Evolutionary conservation across 2,329 filamentous ascomycete species (phyloP).

Genomic region (Endoconidiophora polonica): DNA sequence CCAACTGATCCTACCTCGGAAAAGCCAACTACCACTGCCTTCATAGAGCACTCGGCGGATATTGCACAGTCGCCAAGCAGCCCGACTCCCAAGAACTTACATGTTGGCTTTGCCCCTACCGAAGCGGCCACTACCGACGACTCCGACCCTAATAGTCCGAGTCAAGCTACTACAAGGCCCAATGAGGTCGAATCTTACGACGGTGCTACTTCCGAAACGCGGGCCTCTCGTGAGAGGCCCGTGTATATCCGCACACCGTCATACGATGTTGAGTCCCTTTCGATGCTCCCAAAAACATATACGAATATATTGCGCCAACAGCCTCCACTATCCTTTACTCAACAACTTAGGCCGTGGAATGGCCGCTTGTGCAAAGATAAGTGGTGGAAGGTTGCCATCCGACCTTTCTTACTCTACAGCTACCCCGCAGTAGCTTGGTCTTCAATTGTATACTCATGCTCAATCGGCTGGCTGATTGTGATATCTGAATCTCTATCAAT

Average conservation of each 20-base stretch:
- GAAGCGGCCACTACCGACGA: slow-evolving; percentile 4
- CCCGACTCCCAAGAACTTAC: slow-evolving; percentile 17
- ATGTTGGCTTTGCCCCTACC: slow-evolving; percentile 20
- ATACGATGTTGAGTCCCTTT: slow-evolving; percentile 10
- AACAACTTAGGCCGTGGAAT: slow-evolving; percentile 61
- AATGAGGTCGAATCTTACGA: background rate
- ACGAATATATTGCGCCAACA: slow-evolving; percentile 51
- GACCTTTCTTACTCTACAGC: slow-evolving; percentile 72
- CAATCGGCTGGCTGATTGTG: slow-evolving; percentile 82
- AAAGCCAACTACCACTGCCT: background rate
- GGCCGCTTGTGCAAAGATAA: slow-evolving; percentile 62
- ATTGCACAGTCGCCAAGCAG: slow-evolving; percentile 3
- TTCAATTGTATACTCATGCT: slow-evolving; percentile 66
- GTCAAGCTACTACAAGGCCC: background rate
- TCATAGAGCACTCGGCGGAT: background rate
- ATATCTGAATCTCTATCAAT: slow-evolving; percentile 73
- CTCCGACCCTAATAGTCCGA: background rate
- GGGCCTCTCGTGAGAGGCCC: background rate
- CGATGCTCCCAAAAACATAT: slow-evolving; percentile 33
- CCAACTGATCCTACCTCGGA: background rate
- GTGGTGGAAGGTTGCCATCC: slow-evolving; percentile 60
- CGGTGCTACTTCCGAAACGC: background rate
- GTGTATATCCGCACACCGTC: slow-evolving; percentile 9
- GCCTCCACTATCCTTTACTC: slow-evolving; percentile 52
- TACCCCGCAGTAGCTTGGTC: slow-evolving; percentile 90